phyloP scores from a whole-genome alignment of 2,329 filamentous ascomycete genomes.

The Colletotrichum acutatum region DNA sequence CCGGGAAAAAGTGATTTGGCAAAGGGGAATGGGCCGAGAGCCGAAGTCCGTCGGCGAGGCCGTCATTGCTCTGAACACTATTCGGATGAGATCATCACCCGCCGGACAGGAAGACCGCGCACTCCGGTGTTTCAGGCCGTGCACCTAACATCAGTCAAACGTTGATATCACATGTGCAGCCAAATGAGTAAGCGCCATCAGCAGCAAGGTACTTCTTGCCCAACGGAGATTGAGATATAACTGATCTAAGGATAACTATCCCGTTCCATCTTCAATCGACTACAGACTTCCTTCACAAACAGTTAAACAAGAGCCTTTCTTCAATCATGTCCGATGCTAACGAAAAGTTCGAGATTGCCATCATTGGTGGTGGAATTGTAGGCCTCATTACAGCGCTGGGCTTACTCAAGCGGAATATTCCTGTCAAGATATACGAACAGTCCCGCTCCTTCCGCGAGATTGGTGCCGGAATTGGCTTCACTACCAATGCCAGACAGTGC shows the following conservation, averaged over 20 bases:
- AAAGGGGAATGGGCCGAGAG: neutral
- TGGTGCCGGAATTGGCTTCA: slow-evolving; percentile 62
- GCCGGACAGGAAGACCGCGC: neutral
- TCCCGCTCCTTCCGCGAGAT: slow-evolving; percentile 54
- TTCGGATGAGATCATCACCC: neutral
- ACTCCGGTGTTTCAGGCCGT: neutral
- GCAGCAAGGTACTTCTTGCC: too few relatives aligned
- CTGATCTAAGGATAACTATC: too few relatives aligned
- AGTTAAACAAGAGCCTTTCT: too few relatives aligned
- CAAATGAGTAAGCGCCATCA: neutral
- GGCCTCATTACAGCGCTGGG: slow-evolving; percentile 58
- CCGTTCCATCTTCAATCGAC: too few relatives aligned
- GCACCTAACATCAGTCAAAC: neutral
- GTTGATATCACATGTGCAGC: neutral
- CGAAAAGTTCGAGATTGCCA: slow-evolving; percentile 46
- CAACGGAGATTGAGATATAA: too few relatives aligned
- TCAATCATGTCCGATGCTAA: neutral
- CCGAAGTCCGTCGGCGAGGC: neutral
- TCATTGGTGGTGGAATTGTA: slow-evolving; percentile 64
- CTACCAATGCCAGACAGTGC: slow-evolving; percentile 58
- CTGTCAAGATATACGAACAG: slow-evolving; percentile 59
- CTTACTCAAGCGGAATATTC: slow-evolving; percentile 53
- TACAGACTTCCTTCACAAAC: too few relatives aligned
- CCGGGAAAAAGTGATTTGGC: neutral
- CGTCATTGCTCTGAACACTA: neutral